phyloP scores from a whole-genome alignment of 2,329 filamentous ascomycete genomes.

The Colletotrichum somersetense region DNA sequence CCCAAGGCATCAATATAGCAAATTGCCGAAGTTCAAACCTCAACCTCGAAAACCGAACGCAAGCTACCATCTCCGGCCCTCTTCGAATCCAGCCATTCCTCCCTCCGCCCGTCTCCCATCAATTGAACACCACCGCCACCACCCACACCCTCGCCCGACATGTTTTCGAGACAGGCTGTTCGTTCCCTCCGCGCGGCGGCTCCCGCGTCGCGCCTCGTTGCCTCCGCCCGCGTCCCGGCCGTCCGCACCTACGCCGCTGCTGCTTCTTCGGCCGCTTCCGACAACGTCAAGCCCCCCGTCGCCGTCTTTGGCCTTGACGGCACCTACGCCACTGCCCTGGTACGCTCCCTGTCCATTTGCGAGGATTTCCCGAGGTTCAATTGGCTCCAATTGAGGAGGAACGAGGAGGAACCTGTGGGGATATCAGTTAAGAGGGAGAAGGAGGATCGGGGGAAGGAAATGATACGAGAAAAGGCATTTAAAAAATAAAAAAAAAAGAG shows the following conservation, averaged over 20 bases:
- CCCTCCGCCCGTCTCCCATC: constrained; percentile 43
- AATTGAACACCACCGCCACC: constrained; percentile 39
- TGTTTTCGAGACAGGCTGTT: constrained; percentile 72
- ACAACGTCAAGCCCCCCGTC: constrained; percentile 85
- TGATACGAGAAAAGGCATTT: not conserved
- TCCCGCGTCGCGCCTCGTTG: constrained; percentile 68
- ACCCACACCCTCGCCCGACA: constrained; percentile 52
- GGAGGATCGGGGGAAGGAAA: constrained; percentile 5
- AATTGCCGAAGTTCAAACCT: constrained; percentile 55
- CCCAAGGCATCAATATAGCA: constrained; percentile 57
- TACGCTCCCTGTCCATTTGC: constrained; percentile 64
- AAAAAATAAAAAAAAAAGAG: constrained; percentile 12
- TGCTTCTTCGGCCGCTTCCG: constrained; percentile 71
- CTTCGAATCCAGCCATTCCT: constrained; percentile 39
- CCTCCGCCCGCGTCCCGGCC: constrained; percentile 67
- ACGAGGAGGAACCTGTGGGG: not conserved
- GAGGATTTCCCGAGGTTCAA: constrained; percentile 20
- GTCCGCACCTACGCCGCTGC: constrained; percentile 77
- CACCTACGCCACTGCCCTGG: constrained; percentile 98
- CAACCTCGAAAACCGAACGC: constrained; percentile 51
- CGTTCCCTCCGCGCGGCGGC: constrained; percentile 69
- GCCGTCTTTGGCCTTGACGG: constrained; percentile 96
- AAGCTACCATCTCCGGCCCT: constrained; percentile 29
- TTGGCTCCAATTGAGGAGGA: constrained; percentile 44
- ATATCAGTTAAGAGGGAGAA: constrained; percentile 7